Evolutionary conservation across 257 asterid species (phyloP), one percentile per base, ranked within the genome.

Genomic region (Knoxia roxburghii): DNA sequence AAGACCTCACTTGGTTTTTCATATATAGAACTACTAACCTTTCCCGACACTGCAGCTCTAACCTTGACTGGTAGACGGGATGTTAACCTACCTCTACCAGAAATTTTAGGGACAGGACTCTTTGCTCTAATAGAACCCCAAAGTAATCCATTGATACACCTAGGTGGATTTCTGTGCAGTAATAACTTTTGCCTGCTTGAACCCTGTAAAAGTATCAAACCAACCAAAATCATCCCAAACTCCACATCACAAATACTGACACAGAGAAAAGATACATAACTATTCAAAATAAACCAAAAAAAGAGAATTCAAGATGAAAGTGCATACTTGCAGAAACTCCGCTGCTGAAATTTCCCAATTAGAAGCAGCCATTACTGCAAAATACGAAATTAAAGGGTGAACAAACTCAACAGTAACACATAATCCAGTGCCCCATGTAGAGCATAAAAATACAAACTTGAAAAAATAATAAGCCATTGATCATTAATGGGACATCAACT

Each of bases 311-410:
- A 23, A 57, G 27, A 55, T 53, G 35, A 43, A 32, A 35, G 27
- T 24, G 8, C 84, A 45, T 82, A 89, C 96, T 50, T 77, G 86
- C 21, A 82, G 72, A 72, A 89, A 89, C 61, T 85, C 89, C 7
- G 87, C 77, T 1, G 90, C 85, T 26, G 96, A 77, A 37, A 85
- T 65, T 59, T 85, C 80, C 81, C 67, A 77, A 59, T 86, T 72
- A 57, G 89, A 43, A 10, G 81, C 75, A 66, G 88, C 88, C 96
- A 89, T 89, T n/a, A 41, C 70, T 49, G 75, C 70, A 62, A 43
- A 33, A 59, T 58, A 51, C n/a, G 35, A 67, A 12, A 35, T 29
- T 0, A 67, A 13, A 2, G 14, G 5, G 0, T 7, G 9, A 49
- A 43, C 45, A 13, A 63, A 26, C 46, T 23, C 27, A n/a, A 20